These are phyloP conservation scores for Pulveroboletus sp. DNA, from an alignment of 768 basidiomycete species.

Conservation along the genomic window DNA sequence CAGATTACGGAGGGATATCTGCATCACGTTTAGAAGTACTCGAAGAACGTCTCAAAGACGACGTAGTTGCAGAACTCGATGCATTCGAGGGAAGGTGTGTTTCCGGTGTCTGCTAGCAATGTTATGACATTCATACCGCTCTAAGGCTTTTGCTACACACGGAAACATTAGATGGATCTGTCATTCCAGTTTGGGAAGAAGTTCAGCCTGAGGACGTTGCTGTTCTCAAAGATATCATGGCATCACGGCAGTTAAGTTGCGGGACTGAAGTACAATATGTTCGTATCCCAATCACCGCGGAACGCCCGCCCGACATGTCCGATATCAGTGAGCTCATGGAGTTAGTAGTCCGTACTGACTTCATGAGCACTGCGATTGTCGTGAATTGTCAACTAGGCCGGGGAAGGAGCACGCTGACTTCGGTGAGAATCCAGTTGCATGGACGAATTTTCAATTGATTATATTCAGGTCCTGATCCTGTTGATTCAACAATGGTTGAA, in stretches of 20 bases:
- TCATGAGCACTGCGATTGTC: conserved; percentile 75
- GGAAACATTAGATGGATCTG: conserved; percentile 81
- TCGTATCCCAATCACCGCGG: conserved; percentile 92
- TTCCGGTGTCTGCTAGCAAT: neutral
- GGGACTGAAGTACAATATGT: conserved; percentile 72
- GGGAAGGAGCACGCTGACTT: conserved; percentile 88
- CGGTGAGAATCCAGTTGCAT: conserved; percentile 44
- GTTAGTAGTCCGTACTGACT: conserved; percentile 66
- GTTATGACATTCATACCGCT: neutral
- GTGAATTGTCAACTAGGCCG: conserved; percentile 95
- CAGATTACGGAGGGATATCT: conserved; percentile 95
- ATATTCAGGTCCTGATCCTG: conserved; percentile 65
- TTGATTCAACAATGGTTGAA: conserved; percentile 85
- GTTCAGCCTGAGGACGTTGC: conserved; percentile 68
- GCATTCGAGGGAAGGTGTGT: conserved; percentile 79
- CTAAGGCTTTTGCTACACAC: conserved; percentile 82
- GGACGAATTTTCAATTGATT: conserved; percentile 1
- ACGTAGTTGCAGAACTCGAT: conserved; percentile 80
- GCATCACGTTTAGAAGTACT: conserved; percentile 83
- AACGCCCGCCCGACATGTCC: conserved; percentile 72
- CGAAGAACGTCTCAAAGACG: conserved; percentile 86
- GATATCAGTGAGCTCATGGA: conserved; percentile 78
- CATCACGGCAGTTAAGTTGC: conserved; percentile 39
- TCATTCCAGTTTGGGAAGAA: conserved; percentile 95
- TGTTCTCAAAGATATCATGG: conserved; percentile 89